phyloP scores from a whole-genome alignment of 2,329 filamentous ascomycete species.

The Nemania abortiva region DNA sequence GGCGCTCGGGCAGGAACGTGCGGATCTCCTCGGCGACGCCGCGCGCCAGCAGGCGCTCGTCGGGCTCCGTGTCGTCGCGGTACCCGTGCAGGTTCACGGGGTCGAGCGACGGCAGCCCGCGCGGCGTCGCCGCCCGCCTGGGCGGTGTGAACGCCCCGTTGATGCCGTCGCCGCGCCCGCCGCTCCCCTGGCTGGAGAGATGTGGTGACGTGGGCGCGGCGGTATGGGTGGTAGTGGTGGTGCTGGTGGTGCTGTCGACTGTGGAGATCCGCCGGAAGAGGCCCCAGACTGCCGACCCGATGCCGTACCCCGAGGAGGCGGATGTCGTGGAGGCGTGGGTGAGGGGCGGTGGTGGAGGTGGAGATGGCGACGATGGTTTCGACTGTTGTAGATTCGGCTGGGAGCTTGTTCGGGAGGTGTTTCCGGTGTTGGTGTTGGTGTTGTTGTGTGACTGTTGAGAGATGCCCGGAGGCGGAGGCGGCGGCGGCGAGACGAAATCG shows the following conservation, averaged over 20 bases:
- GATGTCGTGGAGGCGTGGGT: conserved; percentile 30
- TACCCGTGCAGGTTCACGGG: conserved; percentile 79
- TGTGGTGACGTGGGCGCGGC: conserved; percentile 38
- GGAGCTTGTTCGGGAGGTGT: conserved; percentile 15
- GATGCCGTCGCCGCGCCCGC: conserved; percentile 59
- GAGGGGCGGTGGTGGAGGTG: conserved; percentile 29
- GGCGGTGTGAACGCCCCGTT: conserved; percentile 67
- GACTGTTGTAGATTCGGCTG: conserved; percentile 3
- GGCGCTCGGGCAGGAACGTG: conserved; percentile 84
- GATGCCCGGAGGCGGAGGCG: background rate
- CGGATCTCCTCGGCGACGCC: conserved; percentile 92
- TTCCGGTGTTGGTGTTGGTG: conserved; percentile 20
- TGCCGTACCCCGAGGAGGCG: conserved; percentile 40
- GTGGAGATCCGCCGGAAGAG: conserved; percentile 76
- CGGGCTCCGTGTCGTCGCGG: conserved; percentile 67
- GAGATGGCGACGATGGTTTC: conserved; percentile 13
- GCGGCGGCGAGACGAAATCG: conserved; percentile 21
- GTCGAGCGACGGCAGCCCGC: conserved; percentile 86
- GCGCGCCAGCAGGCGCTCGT: conserved; percentile 75
- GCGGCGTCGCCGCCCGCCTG: conserved; percentile 57
- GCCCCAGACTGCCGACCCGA: conserved; percentile 58
- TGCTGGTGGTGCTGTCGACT: conserved; percentile 52
- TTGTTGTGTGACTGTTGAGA: background rate
- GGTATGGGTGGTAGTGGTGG: conserved; percentile 24
- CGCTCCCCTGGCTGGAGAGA: background rate